A percentile compares a stretch with the other conserved stretches of the same genome.
Evolutionary conservation across 306 rosid species (phyloP).

Genomic region (Malus orientalis): DNA sequence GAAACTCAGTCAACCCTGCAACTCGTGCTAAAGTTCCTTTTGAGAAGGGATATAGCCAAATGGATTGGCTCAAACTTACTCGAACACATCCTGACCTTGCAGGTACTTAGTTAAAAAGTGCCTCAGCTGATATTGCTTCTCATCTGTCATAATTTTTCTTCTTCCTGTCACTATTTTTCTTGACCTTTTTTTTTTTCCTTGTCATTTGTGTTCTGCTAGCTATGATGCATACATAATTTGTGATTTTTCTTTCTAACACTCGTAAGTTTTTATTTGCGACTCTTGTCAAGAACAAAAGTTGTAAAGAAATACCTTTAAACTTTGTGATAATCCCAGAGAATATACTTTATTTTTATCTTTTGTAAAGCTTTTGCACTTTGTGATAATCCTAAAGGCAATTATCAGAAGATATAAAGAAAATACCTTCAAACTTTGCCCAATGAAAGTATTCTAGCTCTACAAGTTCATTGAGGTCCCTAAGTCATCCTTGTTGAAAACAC

Average conservation of each 20-base stretch:
- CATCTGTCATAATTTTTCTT: background rate
- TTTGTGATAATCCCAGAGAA: too few relatives aligned
- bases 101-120: conserved; percentile 34
- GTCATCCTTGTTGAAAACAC: background rate
- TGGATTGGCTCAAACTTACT: conserved; percentile 97
- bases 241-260: background rate
- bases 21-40: conserved; percentile 85
- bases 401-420: background rate
- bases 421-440: background rate
- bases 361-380: background rate
- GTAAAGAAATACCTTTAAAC: too few relatives aligned
- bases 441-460: background rate
- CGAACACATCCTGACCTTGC: conserved; percentile 89
- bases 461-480: background rate
- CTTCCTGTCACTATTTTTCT: background rate
- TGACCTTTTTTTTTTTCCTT: background rate
- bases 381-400: background rate
- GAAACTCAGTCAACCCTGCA: conserved; percentile 34
- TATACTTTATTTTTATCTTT: background rate
- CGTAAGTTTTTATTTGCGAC: background rate
- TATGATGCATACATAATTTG: background rate
- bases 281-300: too few relatives aligned
- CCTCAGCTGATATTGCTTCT: background rate
- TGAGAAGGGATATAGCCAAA: conserved; percentile 94
- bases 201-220: background rate